These are phyloP conservation scores for Fraxinus sp. DNA, from an alignment of 305 asterid species.

Conservation along the genomic window DNA sequence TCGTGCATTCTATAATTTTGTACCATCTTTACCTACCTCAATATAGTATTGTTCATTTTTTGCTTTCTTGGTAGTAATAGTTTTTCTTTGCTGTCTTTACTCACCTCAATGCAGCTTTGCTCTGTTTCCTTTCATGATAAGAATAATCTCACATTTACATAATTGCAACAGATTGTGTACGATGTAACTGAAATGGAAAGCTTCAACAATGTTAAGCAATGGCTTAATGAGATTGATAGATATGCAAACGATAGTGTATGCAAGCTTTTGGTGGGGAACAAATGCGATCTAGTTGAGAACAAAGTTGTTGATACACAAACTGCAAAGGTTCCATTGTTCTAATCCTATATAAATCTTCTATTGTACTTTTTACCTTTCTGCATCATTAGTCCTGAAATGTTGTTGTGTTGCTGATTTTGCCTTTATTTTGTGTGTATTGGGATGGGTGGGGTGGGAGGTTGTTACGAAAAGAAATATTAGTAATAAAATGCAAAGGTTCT, in stretches of 20 bases:
- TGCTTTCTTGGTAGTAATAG: background rate
- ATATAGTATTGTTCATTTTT: background rate
- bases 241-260: conserved; percentile 91
- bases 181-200: conserved; percentile 99
- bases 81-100: background rate
- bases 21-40: background rate
- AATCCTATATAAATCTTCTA: background rate
- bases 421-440: no score
- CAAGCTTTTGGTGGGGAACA: conserved; percentile 96
- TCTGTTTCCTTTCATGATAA: no score
- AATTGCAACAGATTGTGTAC: conserved; percentile 71
- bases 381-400: background rate
- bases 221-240: conserved; percentile 94
- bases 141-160: no score
- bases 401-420: no score
- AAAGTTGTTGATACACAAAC: conserved; percentile 86
- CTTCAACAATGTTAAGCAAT: conserved; percentile 96
- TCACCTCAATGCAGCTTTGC: background rate
- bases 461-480: no score
- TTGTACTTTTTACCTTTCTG: background rate
- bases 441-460: no score
- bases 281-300: conserved; percentile 87
- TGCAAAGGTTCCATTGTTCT: conserved; percentile 53
- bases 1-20: background rate
- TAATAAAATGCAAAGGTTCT: background rate